phyloP scores from a whole-genome alignment of 352 stramenopile genomes.

The Globisporangium barbulae region DNA sequence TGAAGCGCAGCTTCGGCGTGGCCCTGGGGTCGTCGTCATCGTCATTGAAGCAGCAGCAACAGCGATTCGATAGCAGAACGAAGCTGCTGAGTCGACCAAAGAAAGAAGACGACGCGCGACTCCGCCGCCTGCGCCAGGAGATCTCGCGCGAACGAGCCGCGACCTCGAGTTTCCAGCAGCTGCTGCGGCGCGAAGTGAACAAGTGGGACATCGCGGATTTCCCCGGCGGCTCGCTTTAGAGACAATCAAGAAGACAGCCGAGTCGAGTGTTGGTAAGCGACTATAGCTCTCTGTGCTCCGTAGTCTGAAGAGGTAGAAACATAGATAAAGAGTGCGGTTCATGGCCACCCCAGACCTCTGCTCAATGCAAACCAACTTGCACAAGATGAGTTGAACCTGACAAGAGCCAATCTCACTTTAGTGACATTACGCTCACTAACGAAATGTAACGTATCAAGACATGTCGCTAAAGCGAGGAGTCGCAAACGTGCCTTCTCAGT shows the following conservation, averaged over 20 bases:
- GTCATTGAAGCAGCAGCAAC: neutral
- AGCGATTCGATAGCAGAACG: neutral
- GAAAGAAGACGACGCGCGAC: constrained; percentile 12
- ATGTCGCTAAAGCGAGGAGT: too few species aligned
- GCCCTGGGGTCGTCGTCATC: neutral
- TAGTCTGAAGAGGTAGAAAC: too few species aligned
- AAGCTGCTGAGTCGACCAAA: neutral
- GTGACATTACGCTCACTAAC: too few species aligned
- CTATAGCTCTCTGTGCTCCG: too few species aligned
- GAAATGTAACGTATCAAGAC: too few species aligned
- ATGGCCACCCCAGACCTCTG: too few species aligned
- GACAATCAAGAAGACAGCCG: neutral
- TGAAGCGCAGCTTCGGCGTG: constrained; percentile 38
- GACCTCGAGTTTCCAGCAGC: constrained; percentile 50
- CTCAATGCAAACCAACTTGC: too few species aligned
- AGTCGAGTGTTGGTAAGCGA: neutral
- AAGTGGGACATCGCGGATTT: constrained; percentile 26
- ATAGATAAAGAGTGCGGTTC: too few species aligned
- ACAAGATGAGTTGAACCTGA: too few species aligned
- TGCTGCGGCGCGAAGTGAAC: constrained; percentile 52
- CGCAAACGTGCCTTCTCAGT: too few species aligned
- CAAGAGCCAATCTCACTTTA: too few species aligned
- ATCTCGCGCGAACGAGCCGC: constrained; percentile 50
- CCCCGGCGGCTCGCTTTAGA: neutral
- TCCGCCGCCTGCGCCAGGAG: constrained; percentile 43